Evolutionary conservation across 192 early-diverging fungal species (phyloP), one percentile per base, ranked within the genome.

Genomic region (Coemansia sp.): DNA sequence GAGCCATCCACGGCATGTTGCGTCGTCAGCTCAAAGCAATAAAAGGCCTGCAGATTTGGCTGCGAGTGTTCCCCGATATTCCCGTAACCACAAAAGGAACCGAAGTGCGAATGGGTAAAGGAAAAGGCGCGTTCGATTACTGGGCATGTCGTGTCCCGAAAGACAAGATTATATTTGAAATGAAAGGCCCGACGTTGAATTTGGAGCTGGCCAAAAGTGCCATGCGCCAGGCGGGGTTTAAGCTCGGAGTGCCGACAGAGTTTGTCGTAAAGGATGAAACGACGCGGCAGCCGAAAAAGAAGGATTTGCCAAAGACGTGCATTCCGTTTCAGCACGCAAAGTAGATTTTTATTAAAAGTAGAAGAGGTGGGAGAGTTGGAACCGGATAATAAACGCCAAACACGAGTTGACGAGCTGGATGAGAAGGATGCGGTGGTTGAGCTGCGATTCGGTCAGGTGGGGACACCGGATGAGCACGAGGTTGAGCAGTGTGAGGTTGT

Each of bases 91-190:
- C 87, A 36, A 96, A 96, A 68, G 92, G 92, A 26, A 90, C 88
- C 26, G 96, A 95, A 76, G 85, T 87, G 40, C 87, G 96, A 82
- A 98, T 98, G 96, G 96, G 96, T 64, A 95, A 95, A 81, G 96
- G 96, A 65, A 98, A 98, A 71, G 96, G 96, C 65, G 83, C 89
- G 36, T 86, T 96, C 51, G 94, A 96, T 47, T 96, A 91, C 82
- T 96, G 88, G 87, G 93, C 92, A 1, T 93, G 91, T 58, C 90
- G 93, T 59, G 93, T 96, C 4, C 86, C 91, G 31, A 85, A 89
- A 72, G 93, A 93, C 60, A 86, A 91, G 50, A 91, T 98, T 60
- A 78, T 98, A 40, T 88, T 98, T 70, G 96, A 98, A 74, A 83
- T 98, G 42, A 77, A 81, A 36, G 88, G 87, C 8, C 73, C 83